phyloP scores from a whole-genome alignment of 78 protist species.

The Dictyostelium purpureum region DNA sequence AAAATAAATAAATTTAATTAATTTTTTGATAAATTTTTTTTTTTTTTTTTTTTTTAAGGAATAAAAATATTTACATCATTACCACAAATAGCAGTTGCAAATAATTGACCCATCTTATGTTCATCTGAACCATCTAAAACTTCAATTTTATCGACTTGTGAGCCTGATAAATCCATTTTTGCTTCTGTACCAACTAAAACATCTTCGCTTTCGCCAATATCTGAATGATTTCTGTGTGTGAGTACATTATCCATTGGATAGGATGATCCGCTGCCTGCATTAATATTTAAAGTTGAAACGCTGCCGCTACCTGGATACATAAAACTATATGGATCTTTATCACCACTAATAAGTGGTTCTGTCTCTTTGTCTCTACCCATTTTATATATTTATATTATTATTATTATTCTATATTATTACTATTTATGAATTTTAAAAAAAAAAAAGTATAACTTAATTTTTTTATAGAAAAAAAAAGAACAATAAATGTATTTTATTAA shows the following conservation, averaged over 20 bases:
- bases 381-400: background rate
- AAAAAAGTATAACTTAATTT: no score
- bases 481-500: no score
- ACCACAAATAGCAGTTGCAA: constrained; percentile 83
- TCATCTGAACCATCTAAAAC: constrained; percentile 67
- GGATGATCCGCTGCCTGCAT: background rate
- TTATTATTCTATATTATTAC: background rate
- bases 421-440: background rate
- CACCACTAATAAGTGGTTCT: constrained; percentile 10
- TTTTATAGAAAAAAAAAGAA: no score
- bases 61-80: constrained; percentile 62
- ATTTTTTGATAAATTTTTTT: no score
- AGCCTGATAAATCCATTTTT: background rate
- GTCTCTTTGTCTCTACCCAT: constrained; percentile 46
- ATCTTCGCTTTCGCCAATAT: background rate
- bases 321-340: constrained; percentile 56
- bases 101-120: constrained; percentile 74
- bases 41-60: background rate
- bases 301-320: constrained; percentile 67
- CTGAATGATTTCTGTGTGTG: background rate
- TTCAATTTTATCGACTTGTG: background rate
- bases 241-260: background rate
- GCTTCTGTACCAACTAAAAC: constrained; percentile 37
- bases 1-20: no score
- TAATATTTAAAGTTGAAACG: constrained; percentile 18